phyloP scores from a whole-genome alignment of 371 early-diverging fungal genomes.

The Syncephalastrum contaminatum region DNA sequence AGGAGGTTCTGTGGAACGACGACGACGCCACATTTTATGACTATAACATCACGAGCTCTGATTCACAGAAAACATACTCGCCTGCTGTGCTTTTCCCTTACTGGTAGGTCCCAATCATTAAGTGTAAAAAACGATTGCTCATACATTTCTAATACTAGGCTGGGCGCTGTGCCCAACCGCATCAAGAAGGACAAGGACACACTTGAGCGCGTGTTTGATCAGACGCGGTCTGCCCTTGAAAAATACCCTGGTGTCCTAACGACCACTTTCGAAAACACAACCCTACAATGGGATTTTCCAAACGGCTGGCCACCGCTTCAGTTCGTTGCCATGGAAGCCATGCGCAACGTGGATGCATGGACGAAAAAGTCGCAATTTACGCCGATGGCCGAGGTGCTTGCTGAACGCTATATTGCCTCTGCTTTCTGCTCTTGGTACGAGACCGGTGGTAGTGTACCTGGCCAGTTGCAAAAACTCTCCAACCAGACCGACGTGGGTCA shows the following conservation, averaged over 20 bases:
- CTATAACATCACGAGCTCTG: conserved; percentile 45
- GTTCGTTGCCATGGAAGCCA: conserved; percentile 55
- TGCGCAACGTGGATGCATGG: conserved; percentile 30
- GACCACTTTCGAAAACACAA: conserved; percentile 54
- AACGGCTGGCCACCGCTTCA: conserved; percentile 77
- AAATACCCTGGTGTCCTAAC: conserved; percentile 70
- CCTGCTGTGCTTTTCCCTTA: conserved; percentile 46
- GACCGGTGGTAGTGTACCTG: conserved; percentile 63
- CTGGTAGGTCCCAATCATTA: conserved; percentile 39
- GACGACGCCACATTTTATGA: conserved; percentile 50
- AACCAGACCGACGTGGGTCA: conserved; percentile 43
- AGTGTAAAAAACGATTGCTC: too few relatives aligned
- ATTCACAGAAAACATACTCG: conserved; percentile 32
- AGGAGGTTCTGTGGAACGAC: conserved; percentile 53
- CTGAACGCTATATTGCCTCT: conserved; percentile 62
- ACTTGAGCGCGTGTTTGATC: conserved; percentile 30
- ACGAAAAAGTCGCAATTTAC: conserved; percentile 8
- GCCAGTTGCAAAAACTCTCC: conserved; percentile 29
- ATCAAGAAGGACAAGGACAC: conserved; percentile 14
- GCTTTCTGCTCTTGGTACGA: conserved; percentile 73
- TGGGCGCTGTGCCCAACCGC: conserved; percentile 36
- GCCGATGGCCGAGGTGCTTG: conserved; percentile 46
- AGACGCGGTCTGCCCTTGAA: conserved; percentile 23
- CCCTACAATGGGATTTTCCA: conserved; percentile 90
- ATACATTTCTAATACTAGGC: conserved; percentile 12